A percentile compares a stretch with the other conserved stretches of the same genome.
Evolutionary conservation across 2,329 filamentous ascomycete species (phyloP).

Genomic region (Fusarium xylarioides): DNA sequence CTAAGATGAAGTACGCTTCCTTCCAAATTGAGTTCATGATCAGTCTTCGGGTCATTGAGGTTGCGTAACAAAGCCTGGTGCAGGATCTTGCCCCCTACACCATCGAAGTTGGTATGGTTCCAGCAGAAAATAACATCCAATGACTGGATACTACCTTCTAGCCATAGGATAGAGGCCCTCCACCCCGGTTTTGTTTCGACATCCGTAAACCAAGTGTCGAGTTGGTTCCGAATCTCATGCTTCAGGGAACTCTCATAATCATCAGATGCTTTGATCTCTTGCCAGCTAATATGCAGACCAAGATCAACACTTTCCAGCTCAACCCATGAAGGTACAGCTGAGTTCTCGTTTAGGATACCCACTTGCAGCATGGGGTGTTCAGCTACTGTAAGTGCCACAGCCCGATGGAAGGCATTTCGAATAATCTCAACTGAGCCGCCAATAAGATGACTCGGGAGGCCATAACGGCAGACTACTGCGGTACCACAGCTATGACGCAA

Average conservation of each 20-base stretch:
- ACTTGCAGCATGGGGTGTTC: conserved; percentile 35
- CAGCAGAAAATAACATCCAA: conserved; percentile 43
- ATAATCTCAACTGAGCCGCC: background rate
- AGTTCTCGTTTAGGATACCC: conserved; percentile 30
- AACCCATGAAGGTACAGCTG: conserved; percentile 32
- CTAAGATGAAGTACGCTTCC: conserved; percentile 9
- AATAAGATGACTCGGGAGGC: conserved; percentile 13
- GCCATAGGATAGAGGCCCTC: conserved; percentile 35
- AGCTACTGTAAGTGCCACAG: conserved; percentile 29
- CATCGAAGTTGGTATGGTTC: conserved; percentile 43
- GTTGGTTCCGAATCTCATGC: conserved; percentile 10
- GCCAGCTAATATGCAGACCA: conserved; percentile 24
- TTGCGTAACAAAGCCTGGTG: conserved; percentile 42
- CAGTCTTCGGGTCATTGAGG: conserved; percentile 31
- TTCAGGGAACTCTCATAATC: conserved; percentile 4
- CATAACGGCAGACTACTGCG: conserved; percentile 20
- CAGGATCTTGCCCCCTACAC: conserved; percentile 46
- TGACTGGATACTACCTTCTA: background rate
- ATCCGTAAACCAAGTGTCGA: conserved; percentile 32
- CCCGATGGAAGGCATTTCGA: conserved; percentile 12
- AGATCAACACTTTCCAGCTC: conserved; percentile 20
- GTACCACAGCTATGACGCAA: conserved; percentile 33
- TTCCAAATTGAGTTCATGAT: background rate
- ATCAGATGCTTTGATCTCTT: background rate
- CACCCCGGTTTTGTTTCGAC: conserved; percentile 40